Evolutionary conservation across 2,329 filamentous ascomycete species (phyloP), one percentile per base, ranked within the genome.

Genomic region (Stagonosporopsis vannaccii): DNA sequence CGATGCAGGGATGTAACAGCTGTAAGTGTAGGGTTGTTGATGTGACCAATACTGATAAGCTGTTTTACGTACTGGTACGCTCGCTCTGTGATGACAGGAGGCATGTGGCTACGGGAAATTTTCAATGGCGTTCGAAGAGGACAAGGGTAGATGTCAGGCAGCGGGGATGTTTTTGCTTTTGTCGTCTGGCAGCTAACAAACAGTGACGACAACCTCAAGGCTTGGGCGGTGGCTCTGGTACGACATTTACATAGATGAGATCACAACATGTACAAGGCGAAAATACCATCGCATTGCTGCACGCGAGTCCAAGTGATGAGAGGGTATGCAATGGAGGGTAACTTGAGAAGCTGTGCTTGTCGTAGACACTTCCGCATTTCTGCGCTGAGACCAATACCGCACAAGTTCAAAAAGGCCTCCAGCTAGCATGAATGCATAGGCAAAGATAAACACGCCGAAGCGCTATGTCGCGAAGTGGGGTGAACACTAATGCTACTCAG

Each of bases 31-130:
- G 32, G 12, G 20, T n/a, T 26, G 40, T 37, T 28, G 26, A 33
- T 50, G 13, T 55, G 52, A 55, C 45, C 39, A 50, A 50, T 40
- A 28, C 40, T 23, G 41, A 55, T 55, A 41, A 33, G 25, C 17
- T 7, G 11, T 28, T 22, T 56, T 56, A 56, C 46, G 52, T 56
- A 50, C 28, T 50, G 25, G 9, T 20, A 6, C 15, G 28, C 52
- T 36, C 26, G 20, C 32, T 35, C 36, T 35, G 33, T 20, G 43
- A 35, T 45, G n/a, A 41, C 41, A 45, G 52, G 22, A 50, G 35
- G 6, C 43, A 37, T 17, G 25, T 26, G 36, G 36, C 42, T 36
- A 17, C 11, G 32, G 13, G 19, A 25, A 6, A 19, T 33, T 26
- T 20, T 26, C 19, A 19, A 28, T 26, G 36, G 37, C 42, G 25